Conservation (phyloP, 306 rosid species). For the Inga leiocalycina region DNA sequence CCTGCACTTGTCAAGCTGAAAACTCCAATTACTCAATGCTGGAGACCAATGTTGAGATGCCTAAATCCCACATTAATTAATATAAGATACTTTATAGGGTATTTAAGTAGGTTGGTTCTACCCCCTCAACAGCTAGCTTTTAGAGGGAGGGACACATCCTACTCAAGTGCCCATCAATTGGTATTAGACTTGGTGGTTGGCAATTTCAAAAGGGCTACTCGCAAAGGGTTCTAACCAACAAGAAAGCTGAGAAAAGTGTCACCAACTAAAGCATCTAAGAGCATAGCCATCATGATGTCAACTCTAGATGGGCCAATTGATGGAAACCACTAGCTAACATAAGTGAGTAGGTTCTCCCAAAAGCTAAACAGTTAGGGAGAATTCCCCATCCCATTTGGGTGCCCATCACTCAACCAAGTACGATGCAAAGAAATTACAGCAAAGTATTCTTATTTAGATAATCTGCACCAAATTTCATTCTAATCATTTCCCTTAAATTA, state of each 20-base stretch:
- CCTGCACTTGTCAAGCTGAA: conserved; percentile 83
- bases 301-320: neutral
- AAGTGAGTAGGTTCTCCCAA: neutral
- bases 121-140: neutral
- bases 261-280: neutral
- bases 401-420: conserved; percentile 25
- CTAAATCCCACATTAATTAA: neutral
- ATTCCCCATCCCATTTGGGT: neutral
- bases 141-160: neutral
- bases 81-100: neutral
- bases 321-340: neutral
- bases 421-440: conserved; percentile 27
- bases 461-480: conserved; percentile 14
- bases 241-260: neutral
- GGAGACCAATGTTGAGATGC: neutral
- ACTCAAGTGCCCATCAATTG: neutral
- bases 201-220: neutral
- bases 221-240: neutral
- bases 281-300: neutral
- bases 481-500: conserved; percentile 9
- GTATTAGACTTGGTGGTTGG: neutral
- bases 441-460: neutral
- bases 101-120: neutral
- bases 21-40: conserved; percentile 36
- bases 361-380: neutral